These are phyloP conservation scores for Sporisorium reilianum DNA, from an alignment of 1,284 basidiomycete genomes.

Conservation along the genomic window DNA sequence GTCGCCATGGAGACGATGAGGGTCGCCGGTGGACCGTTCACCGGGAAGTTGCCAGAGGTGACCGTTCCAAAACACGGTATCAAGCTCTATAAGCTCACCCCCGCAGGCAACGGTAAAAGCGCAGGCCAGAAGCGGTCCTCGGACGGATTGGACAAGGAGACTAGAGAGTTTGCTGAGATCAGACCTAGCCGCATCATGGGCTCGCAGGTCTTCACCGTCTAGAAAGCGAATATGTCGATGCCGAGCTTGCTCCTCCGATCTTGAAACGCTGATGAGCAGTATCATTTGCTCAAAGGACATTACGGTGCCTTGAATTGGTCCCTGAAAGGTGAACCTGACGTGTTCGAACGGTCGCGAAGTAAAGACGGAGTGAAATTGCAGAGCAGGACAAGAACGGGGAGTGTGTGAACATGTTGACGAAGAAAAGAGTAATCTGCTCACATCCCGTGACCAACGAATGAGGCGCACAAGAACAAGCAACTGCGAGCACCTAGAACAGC, in stretches of 20 bases:
- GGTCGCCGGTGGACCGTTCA: constrained; percentile 15
- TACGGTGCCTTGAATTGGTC: no score
- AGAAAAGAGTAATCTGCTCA: not conserved
- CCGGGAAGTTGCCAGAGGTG: constrained; percentile 15
- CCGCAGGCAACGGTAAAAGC: not conserved
- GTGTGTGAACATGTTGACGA: not conserved
- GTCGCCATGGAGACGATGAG: constrained; percentile 18
- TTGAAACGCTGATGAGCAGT: no score
- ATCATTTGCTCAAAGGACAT: no score
- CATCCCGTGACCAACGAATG: not conserved
- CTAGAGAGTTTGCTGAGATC: constrained; percentile 28
- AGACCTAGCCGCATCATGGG: constrained; percentile 33
- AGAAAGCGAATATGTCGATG: not conserved
- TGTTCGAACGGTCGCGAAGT: no score
- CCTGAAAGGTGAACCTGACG: no score
- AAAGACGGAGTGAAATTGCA: constrained; percentile 1
- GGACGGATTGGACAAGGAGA: constrained; percentile 17
- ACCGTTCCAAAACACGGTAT: constrained; percentile 27
- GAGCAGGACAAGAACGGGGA: not conserved
- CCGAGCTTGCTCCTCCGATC: no score
- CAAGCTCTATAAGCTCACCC: constrained; percentile 29
- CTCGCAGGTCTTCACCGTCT: constrained; percentile 13
- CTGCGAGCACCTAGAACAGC: constrained; percentile 10
- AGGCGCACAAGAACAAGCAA: not conserved
- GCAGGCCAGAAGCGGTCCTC: constrained; percentile 5